Evolutionary conservation across 768 basidiomycete species (phyloP).

Genomic region (Suillus discolor): DNA sequence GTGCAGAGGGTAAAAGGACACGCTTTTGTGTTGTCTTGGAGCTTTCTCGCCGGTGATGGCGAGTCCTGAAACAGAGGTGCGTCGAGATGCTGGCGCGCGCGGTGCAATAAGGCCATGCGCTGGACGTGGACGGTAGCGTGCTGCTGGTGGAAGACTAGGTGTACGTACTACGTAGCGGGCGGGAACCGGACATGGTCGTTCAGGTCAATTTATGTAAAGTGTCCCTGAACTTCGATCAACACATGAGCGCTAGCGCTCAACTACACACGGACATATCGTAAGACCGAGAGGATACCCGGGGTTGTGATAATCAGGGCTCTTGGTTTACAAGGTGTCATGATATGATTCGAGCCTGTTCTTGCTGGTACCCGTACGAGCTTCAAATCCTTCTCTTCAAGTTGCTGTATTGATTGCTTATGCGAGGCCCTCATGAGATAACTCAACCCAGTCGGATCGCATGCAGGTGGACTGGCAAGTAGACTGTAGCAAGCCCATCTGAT

Average conservation of each 20-base stretch:
- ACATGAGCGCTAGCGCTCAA: no score
- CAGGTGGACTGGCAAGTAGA: no score
- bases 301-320: no score
- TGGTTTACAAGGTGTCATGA: neutral
- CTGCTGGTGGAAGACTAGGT: constrained; percentile 6
- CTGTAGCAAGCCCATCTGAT: no score
- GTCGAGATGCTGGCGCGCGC: constrained; percentile 20
- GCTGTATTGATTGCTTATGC: neutral
- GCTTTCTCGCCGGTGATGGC: constrained; percentile 46
- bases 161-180: neutral
- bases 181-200: neutral
- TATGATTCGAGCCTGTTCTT: neutral
- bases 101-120: constrained; percentile 10
- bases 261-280: neutral
- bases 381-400: neutral
- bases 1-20: constrained; percentile 86
- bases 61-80: constrained; percentile 34
- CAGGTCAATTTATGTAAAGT: neutral
- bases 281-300: no score
- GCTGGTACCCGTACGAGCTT: neutral
- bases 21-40: constrained; percentile 90
- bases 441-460: no score
- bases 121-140: constrained; percentile 13
- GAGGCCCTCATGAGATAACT: neutral
- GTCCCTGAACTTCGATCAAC: neutral